Percentiles rank a stretch among this genome's conserved stretches.
These are phyloP conservation scores for Eremothecium sinecaudum DNA, from an alignment of 1,139 yeast genomes.

Conservation along the genomic window DNA sequence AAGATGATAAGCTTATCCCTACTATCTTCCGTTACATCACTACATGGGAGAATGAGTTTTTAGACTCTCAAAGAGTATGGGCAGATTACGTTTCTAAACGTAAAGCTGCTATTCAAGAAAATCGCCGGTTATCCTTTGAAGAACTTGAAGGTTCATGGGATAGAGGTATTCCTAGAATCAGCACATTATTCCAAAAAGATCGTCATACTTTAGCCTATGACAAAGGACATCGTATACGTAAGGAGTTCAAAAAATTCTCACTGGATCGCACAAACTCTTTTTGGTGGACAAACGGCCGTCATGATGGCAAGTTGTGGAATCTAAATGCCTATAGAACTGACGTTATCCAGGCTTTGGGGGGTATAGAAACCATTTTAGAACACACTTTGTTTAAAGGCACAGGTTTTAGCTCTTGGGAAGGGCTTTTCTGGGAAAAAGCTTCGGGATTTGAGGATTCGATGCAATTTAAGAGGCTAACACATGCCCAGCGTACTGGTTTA, in stretches of 20 bases:
- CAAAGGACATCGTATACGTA: constrained; percentile 81
- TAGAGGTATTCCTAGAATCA: constrained; percentile 90
- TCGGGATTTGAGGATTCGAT: constrained; percentile 95
- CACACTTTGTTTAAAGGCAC: constrained; percentile 95
- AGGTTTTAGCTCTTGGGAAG: constrained; percentile 98
- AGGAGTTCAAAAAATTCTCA: constrained; percentile 67
- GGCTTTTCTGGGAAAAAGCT: constrained; percentile 95
- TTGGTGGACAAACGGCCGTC: constrained; percentile 94
- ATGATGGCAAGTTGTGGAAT: constrained; percentile 95
- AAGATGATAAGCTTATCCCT: constrained; percentile 74
- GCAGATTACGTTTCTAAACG: constrained; percentile 90
- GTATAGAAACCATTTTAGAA: constrained; percentile 90
- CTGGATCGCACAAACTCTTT: constrained; percentile 72
- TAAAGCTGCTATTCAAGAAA: constrained; percentile 77
- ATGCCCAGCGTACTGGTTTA: constrained; percentile 95
- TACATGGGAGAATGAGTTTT: constrained; percentile 93
- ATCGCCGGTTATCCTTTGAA: constrained; percentile 80
- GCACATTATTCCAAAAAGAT: constrained; percentile 90
- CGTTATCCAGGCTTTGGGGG: constrained; percentile 94
- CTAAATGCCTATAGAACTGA: constrained; percentile 88
- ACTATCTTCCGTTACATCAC: constrained; percentile 87
- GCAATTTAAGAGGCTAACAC: constrained; percentile 88
- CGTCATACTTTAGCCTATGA: constrained; percentile 92
- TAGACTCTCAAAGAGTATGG: constrained; percentile 96
- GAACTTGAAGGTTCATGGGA: constrained; percentile 95